Base-by-base conservation (phyloP, 257 asterid species). In the Dorcoceras hygrometricum region DNA sequence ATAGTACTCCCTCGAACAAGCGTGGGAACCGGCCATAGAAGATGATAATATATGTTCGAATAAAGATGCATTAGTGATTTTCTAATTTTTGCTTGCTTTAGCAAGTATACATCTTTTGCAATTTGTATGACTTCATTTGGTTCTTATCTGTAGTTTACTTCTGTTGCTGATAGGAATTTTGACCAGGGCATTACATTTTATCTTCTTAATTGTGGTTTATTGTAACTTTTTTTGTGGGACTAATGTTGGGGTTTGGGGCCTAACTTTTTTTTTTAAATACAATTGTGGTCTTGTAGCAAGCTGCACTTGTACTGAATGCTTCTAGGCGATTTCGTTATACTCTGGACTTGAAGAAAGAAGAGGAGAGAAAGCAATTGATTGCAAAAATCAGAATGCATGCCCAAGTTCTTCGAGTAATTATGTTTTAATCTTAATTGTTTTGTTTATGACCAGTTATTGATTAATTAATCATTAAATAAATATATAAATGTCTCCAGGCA, bases 271-370 rank as follows among this genome's bases (percentile, higher is more conserved):
- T 3, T 75, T 54, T 67, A 59, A 48, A 51, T 34, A 22, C 31
- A 18, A 58, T 12, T 50, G n/a, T 65, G 46, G 74, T 54, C 69
- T 74, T 85, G 62, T 82, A 92, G 98, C 95, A 92, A 92, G 98
- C 98, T 73, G 97, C 98, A 0, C 91, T 92, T 55, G 98, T 92
- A 53, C 73, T 89, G 58, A 92, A 92, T 84, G 98, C 98, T 32
- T 87, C 98, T 31, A 87, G 98, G 56, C 78, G 98, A 73, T 92
- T 92, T 77, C 95, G 98, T 20, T 92, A 87, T 79, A 92, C 98
- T 0, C 71, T 92, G 86, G 96, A 92, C 76, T 80, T 92, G 80
- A 92, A 89, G 81, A 92, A 78, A 75, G 96, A 92, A 75, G 97
- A 92, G 69, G 98, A 92, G 83, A 80, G 83, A 88, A 89, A 83